Evolutionary conservation across 192 early-diverging fungal genomes (phyloP).

Genomic region (Spinellus fusiger): DNA sequence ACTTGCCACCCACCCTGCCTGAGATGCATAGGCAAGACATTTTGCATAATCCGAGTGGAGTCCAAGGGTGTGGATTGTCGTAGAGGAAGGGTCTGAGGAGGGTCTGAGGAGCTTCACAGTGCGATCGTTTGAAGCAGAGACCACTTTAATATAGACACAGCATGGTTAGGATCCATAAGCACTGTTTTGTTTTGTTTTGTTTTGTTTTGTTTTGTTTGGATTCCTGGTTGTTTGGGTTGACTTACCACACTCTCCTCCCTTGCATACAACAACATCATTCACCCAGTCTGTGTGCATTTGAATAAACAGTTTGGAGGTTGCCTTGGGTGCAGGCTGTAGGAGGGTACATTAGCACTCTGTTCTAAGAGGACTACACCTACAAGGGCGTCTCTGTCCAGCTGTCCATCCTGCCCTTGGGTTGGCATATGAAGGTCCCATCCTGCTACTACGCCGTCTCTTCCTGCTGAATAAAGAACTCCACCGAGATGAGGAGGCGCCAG

Average conservation of each 20-base stretch:
- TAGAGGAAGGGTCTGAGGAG: conserved; percentile 44
- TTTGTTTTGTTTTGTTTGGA: no score
- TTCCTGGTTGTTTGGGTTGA: conserved; percentile 2
- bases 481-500: conserved; percentile 38
- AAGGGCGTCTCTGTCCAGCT: background rate
- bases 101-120: conserved; percentile 76
- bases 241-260: conserved; percentile 58
- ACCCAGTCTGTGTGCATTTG: conserved; percentile 95
- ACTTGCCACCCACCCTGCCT: conserved; percentile 74
- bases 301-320: conserved; percentile 61
- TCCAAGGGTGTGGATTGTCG: conserved; percentile 62
- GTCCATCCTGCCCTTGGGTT: conserved; percentile 1
- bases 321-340: conserved; percentile 31
- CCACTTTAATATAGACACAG: conserved; percentile 38
- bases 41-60: conserved; percentile 92
- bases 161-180: background rate
- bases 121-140: conserved; percentile 89
- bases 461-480: conserved; percentile 82
- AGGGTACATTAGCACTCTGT: no score
- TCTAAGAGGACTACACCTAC: no score
- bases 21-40: conserved; percentile 70
- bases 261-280: conserved; percentile 81
- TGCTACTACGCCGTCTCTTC: conserved; percentile 83
- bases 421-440: conserved; percentile 76
- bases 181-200: background rate